Evolutionary conservation across 2,329 filamentous ascomycete genomes (phyloP).

Genomic region (Ceratocystis alfenasii): DNA sequence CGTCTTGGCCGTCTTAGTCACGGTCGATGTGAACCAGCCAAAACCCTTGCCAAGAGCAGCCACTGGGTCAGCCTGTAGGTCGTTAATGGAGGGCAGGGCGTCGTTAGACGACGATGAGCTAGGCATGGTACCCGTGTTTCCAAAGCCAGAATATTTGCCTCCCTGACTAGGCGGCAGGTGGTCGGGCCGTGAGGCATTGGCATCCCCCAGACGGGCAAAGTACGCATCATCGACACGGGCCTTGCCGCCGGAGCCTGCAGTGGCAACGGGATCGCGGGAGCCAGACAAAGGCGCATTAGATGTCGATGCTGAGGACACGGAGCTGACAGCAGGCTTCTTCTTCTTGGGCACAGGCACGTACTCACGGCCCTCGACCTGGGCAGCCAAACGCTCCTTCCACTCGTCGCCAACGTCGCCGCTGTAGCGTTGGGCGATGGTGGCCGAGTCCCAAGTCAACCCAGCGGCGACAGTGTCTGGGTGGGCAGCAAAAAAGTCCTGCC

Average conservation of each 20-base stretch:
- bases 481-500: slow-evolving; percentile 74
- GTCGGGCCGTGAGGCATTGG: slow-evolving; percentile 66
- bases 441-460: slow-evolving; percentile 67
- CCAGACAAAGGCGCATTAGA: slow-evolving; percentile 26
- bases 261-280: slow-evolving; percentile 17
- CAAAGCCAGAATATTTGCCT: slow-evolving; percentile 86
- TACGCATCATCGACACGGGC: slow-evolving; percentile 71
- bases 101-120: slow-evolving; percentile 32
- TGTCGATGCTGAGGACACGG: slow-evolving; percentile 28
- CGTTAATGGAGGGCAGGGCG: slow-evolving; percentile 59
- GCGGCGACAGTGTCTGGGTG: slow-evolving; percentile 54
- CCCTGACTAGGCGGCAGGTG: slow-evolving; percentile 75
- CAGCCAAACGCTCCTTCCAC: slow-evolving; percentile 80
- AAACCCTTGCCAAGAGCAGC: slow-evolving; percentile 83
- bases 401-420: slow-evolving; percentile 84
- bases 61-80: slow-evolving; percentile 83
- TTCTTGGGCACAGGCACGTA: slow-evolving; percentile 65
- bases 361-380: slow-evolving; percentile 77
- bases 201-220: slow-evolving; percentile 72
- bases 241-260: slow-evolving; percentile 31
- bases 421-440: slow-evolving; percentile 82
- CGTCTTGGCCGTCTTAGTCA: slow-evolving; percentile 80
- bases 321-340: slow-evolving; percentile 31
- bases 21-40: slow-evolving; percentile 82
- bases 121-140: slow-evolving; percentile 68